These are phyloP conservation scores for Apiospora aurea DNA, from an alignment of 2,329 filamentous ascomycete species.

Conservation along the genomic window DNA sequence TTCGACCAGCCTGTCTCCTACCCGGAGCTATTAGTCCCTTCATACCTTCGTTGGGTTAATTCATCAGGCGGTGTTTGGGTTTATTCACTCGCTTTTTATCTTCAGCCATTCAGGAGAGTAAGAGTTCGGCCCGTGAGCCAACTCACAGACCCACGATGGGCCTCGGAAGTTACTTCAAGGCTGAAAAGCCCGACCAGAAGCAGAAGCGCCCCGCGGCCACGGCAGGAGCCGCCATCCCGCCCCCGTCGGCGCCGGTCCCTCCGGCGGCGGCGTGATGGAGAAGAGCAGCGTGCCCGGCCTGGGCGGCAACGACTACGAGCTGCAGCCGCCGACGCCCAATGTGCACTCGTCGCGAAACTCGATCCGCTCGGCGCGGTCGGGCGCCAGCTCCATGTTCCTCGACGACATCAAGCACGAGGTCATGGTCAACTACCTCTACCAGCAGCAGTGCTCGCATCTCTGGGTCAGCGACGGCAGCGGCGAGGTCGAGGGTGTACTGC, in stretches of 20 bases:
- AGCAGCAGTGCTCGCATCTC: conserved; percentile 76
- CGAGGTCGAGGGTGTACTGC: conserved; percentile 73
- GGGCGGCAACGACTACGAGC: conserved; percentile 52
- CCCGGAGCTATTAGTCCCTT: not conserved
- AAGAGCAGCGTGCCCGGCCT: not conserved
- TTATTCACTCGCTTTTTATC: conserved; percentile 13
- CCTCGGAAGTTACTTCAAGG: conserved; percentile 68
- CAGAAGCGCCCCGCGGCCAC: conserved; percentile 34
- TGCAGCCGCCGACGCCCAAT: conserved; percentile 56
- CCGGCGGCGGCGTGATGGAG: conserved; percentile 27
- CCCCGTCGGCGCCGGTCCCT: conserved; percentile 45
- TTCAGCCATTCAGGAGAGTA: not conserved
- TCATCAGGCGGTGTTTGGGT: not conserved
- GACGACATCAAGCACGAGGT: conserved; percentile 82
- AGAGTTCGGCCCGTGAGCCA: conserved; percentile 12
- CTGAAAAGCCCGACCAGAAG: conserved; percentile 50
- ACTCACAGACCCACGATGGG: conserved; percentile 57
- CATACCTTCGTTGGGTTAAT: not conserved
- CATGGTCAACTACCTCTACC: conserved; percentile 84
- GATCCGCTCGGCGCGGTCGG: conserved; percentile 53
- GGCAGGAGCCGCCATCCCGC: conserved; percentile 38
- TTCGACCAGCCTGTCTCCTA: not conserved
- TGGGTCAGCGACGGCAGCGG: conserved; percentile 77
- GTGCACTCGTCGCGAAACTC: conserved; percentile 61
- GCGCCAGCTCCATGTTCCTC: conserved; percentile 61